phyloP scores from a whole-genome alignment of 2,329 filamentous ascomycete species.

The Trichocomaceae sp. region DNA sequence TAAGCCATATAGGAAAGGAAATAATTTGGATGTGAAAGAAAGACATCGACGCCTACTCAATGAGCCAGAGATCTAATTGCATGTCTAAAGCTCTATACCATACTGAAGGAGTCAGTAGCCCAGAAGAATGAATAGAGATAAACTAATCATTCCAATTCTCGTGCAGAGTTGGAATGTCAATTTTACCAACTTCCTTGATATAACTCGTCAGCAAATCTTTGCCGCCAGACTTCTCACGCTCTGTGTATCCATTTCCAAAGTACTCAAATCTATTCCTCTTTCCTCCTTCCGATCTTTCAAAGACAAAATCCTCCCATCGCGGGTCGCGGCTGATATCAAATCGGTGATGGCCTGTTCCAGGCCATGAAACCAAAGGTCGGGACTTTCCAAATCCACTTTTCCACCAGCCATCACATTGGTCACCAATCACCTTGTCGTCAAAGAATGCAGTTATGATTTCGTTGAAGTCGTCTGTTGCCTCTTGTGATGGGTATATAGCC shows the following conservation, averaged over 20 bases:
- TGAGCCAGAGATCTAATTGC: too few species aligned
- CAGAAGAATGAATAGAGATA: too few species aligned
- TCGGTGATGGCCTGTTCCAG: slow-evolving; percentile 8
- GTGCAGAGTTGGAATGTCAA: slow-evolving; percentile 9
- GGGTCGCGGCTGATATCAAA: slow-evolving; percentile 10
- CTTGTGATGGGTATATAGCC: slow-evolving; percentile 5
- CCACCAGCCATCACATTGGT: slow-evolving; percentile 9
- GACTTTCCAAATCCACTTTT: slow-evolving; percentile 9
- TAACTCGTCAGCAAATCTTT: slow-evolving; percentile 1
- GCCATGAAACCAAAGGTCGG: slow-evolving; percentile 3
- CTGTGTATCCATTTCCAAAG: slow-evolving; percentile 9
- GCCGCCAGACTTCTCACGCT: slow-evolving; percentile 6
- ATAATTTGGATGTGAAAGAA: too few species aligned
- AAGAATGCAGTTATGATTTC: neutral
- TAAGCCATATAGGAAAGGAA: too few species aligned
- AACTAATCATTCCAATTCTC: slow-evolving; percentile 11
- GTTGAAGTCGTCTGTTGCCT: slow-evolving; percentile 11
- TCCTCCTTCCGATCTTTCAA: slow-evolving; percentile 2
- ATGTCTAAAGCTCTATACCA: too few species aligned
- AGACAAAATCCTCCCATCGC: slow-evolving; percentile 9
- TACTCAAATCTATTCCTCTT: slow-evolving; percentile 10
- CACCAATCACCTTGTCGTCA: slow-evolving; percentile 4
- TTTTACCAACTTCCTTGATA: slow-evolving; percentile 3
- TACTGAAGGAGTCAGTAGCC: too few species aligned
- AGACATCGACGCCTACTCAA: too few species aligned